A percentile compares a stretch with the other conserved stretches of the same genome.
phyloP scores from a whole-genome alignment of 768 basidiomycete species.

The Sistotremastrum suecicum region DNA sequence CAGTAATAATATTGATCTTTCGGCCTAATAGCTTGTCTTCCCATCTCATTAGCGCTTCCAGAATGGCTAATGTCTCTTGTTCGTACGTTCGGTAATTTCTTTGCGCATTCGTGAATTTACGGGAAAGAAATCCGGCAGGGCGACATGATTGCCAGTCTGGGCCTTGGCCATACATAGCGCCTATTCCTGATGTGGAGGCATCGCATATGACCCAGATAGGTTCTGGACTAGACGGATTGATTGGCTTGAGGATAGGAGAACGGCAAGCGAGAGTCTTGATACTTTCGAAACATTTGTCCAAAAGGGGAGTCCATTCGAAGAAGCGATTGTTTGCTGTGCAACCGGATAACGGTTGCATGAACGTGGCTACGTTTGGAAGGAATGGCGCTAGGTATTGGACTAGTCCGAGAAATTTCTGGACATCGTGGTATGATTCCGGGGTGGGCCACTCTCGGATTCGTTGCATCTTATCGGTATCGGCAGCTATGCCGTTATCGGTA shows the following conservation, averaged over 20 bases:
- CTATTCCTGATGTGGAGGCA: constrained; percentile 8
- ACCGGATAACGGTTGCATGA: constrained; percentile 16
- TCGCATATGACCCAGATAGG: constrained; percentile 14
- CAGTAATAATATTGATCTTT: constrained; percentile 6
- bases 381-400: constrained; percentile 24
- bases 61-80: constrained; percentile 3
- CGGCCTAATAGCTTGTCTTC: constrained; percentile 3
- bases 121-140: constrained; percentile 16
- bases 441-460: background rate
- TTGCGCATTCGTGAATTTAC: constrained; percentile 17
- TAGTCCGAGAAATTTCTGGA: constrained; percentile 27
- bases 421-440: constrained; percentile 9
- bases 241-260: background rate
- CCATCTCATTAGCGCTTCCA: background rate
- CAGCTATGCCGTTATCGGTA: background rate
- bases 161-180: constrained; percentile 15
- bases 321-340: constrained; percentile 15
- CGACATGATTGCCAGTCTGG: constrained; percentile 12
- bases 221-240: background rate
- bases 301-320: constrained; percentile 16
- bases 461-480: constrained; percentile 2
- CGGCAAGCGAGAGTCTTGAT: background rate
- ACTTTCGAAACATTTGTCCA: background rate
- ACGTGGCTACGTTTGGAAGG: constrained; percentile 21
- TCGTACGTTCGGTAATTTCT: constrained; percentile 12